A percentile compares a stretch with the other conserved stretches of the same genome.
Evolutionary conservation across 331 rosid species (phyloP).

Genomic region (Telfairia occidentalis): DNA sequence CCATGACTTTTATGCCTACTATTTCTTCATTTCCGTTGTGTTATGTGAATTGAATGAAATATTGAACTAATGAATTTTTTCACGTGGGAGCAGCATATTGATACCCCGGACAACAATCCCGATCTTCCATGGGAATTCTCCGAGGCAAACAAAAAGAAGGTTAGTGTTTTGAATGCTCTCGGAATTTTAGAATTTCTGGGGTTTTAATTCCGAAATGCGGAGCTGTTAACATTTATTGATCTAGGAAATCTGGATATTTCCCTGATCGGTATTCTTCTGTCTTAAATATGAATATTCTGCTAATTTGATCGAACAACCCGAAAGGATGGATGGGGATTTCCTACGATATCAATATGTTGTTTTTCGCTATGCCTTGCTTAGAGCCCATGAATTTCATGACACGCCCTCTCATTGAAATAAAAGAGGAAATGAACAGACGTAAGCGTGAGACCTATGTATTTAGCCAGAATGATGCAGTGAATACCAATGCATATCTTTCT

Average conservation of each 20-base stretch:
- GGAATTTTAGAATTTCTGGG: not conserved
- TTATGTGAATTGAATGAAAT: not conserved
- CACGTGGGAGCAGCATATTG: constrained; percentile 51
- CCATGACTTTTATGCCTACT: not conserved
- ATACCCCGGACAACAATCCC: constrained; percentile 71
- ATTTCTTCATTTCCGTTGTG: not conserved
- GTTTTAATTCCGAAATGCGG: not conserved
- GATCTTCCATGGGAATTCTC: constrained; percentile 77
- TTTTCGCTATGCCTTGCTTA: not conserved
- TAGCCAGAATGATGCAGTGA: not conserved
- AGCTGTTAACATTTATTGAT: not conserved
- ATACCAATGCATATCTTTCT: not conserved
- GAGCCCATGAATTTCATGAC: not conserved
- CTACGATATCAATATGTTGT: not conserved
- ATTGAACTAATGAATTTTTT: constrained; percentile 10
- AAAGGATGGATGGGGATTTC: not conserved
- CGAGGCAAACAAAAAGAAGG: constrained; percentile 52
- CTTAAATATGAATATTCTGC: not conserved
- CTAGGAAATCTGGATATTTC: not conserved
- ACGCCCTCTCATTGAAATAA: not conserved
- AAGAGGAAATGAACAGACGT: not conserved
- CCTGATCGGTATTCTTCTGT: not conserved
- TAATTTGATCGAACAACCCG: not conserved
- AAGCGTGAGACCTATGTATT: not conserved
- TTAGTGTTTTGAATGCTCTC: constrained; percentile 7